Conservation (phyloP, 177 flowering plant genomes). For the Vitis hybrid region DNA sequence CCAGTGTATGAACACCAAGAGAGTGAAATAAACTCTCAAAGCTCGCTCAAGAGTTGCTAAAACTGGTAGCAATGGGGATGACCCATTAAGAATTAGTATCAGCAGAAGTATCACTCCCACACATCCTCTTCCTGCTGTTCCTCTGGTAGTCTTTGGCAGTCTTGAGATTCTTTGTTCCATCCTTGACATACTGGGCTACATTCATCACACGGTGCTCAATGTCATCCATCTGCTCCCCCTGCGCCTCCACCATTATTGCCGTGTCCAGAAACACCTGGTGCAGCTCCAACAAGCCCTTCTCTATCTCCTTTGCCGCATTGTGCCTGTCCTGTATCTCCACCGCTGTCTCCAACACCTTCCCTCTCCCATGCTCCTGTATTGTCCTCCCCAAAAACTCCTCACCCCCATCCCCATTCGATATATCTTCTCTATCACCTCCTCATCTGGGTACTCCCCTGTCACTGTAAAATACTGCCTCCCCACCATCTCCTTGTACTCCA, state of each 20-base stretch:
- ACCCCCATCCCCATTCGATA: conserved; percentile 50
- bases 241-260: conserved; percentile 94
- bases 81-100: conserved; percentile 40
- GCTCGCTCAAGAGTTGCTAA: conserved; percentile 33
- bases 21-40: background rate
- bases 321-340: conserved; percentile 84
- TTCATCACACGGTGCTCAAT: conserved; percentile 77
- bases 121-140: conserved; percentile 76
- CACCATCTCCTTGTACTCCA: conserved; percentile 81
- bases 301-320: conserved; percentile 80
- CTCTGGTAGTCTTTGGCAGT: conserved; percentile 69
- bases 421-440: conserved; percentile 81
- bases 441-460: conserved; percentile 77
- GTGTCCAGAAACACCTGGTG: conserved; percentile 89
- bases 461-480: conserved; percentile 77
- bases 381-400: conserved; percentile 66
- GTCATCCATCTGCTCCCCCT: conserved; percentile 88
- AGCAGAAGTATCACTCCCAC: conserved; percentile 62
- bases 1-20: background rate
- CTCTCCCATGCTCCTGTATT: conserved; percentile 78
- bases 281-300: conserved; percentile 78
- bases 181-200: conserved; percentile 70
- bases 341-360: conserved; percentile 81
- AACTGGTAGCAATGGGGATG: conserved; percentile 52
- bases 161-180: conserved; percentile 64